Evolutionary conservation across 768 basidiomycete species (phyloP), one percentile per base, ranked within the genome.

Genomic region (Russula ochroleuca): DNA sequence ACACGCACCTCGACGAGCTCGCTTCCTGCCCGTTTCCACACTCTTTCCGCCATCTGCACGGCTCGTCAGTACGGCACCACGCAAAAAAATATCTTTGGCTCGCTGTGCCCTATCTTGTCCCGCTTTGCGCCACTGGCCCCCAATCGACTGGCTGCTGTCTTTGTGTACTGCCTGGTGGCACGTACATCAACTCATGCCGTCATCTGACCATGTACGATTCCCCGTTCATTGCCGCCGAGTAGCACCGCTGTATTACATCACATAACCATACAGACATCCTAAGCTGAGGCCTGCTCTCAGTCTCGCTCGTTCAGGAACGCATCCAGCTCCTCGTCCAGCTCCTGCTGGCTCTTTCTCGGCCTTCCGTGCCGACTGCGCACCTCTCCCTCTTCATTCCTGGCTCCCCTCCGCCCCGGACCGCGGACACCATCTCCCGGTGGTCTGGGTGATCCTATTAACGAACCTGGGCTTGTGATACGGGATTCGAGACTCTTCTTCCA

Each of bases 271-370:
- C 35, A 21, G 17, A 13, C 50, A 31, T 25, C 31, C 11, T n/a
- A n/a, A 15, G 6, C 41, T 37, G 23, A 45, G 25, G 48, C 37
- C 19, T 37, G 14, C 33, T 53, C 25, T 64, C 23, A 65, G 17
- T 61, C 64, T 58, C 65, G 57, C 25, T 79, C 78, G 31, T 82
- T 84, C 67, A 90, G 72, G 74, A 92, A 92, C 17, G 87, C 86
- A 37, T 93, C 91, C 52, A 93, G 76, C 70, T 94, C 91, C 54
- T 86, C 89, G 66, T 94, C 91, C 41, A 94, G 77, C 68, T 93
- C 89, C 74, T 88, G 83, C 71, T 85, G 85, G 0, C 83, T 88
- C 73, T 84, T 85, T 62, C 72, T 79, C 25, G 79, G 76, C 62
- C 78, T 77, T 31, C n/a, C 53, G 11, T 57, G 40, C 48, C 49